Evolutionary conservation across 2,329 filamentous ascomycete genomes (phyloP).

Genomic region (Pestalotiopsis sp.): DNA sequence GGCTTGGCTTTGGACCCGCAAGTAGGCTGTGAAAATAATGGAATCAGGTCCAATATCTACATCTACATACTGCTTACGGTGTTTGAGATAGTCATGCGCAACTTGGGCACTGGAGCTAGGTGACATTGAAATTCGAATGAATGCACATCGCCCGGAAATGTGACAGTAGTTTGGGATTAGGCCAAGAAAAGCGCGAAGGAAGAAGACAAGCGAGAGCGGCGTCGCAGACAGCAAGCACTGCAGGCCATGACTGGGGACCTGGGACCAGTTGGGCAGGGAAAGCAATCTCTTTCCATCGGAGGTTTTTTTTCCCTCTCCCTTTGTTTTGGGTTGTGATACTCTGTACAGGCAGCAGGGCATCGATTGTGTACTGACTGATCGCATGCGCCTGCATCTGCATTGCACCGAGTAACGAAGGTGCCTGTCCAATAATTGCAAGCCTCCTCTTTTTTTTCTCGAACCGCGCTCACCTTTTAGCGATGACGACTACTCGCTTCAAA

Average conservation of each 20-base stretch:
- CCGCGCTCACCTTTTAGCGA: background rate
- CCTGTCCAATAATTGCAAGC: background rate
- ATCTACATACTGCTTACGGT: background rate
- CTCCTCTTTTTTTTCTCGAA: background rate
- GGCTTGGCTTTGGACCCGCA: background rate
- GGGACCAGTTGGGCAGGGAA: background rate
- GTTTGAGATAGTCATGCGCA: background rate
- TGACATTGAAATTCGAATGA: background rate
- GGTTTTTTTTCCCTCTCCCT: background rate
- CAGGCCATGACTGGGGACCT: too few relatives aligned
- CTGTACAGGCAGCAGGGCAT: background rate
- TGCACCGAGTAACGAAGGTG: background rate
- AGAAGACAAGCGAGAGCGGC: too few relatives aligned
- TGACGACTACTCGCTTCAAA: background rate
- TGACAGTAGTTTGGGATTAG: background rate
- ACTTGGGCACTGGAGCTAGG: too few relatives aligned
- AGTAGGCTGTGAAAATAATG: background rate
- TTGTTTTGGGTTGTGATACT: background rate
- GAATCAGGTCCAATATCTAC: background rate
- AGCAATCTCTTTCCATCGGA: background rate
- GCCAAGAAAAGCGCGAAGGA: background rate
- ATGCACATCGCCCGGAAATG: background rate
- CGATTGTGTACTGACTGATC: background rate
- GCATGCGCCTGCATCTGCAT: background rate
- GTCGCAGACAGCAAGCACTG: too few relatives aligned